A percentile compares a stretch with the other conserved stretches of the same genome.
phyloP scores from a whole-genome alignment of 2,329 filamentous ascomycete species.

The Ampelomyces quisqualis region DNA sequence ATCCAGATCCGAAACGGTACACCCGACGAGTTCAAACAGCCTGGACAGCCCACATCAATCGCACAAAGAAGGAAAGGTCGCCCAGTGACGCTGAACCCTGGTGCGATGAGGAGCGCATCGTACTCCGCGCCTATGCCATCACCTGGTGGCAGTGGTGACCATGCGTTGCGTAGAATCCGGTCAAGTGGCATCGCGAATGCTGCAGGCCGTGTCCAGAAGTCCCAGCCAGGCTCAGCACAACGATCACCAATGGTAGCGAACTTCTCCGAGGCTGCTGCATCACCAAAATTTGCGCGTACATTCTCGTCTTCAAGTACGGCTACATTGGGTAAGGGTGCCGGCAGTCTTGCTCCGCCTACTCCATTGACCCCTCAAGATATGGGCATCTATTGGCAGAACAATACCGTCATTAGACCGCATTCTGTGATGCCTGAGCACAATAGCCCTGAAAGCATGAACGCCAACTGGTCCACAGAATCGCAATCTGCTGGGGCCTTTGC shows the following conservation, averaged over 20 bases:
- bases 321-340: constrained; percentile 36
- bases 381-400: constrained; percentile 47
- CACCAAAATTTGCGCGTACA: constrained; percentile 47
- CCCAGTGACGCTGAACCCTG: constrained; percentile 45
- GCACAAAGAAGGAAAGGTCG: constrained; percentile 46
- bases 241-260: constrained; percentile 50
- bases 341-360: constrained; percentile 51
- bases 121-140: constrained; percentile 46
- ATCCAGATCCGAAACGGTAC: constrained; percentile 42
- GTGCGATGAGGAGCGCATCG: constrained; percentile 45
- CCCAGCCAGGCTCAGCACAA: constrained; percentile 48
- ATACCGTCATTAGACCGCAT: constrained; percentile 31
- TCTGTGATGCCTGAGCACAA: constrained; percentile 39
- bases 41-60: constrained; percentile 44
- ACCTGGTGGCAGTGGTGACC: constrained; percentile 42
- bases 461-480: constrained; percentile 42
- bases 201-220: constrained; percentile 51
- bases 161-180: constrained; percentile 50
- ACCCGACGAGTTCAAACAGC: constrained; percentile 42
- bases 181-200: constrained; percentile 50
- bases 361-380: constrained; percentile 49
- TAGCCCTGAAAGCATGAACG: constrained; percentile 44
- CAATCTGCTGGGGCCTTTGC: constrained; percentile 33
- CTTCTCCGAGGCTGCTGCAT: constrained; percentile 52
- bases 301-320: constrained; percentile 41